Evolutionary conservation across 1,284 basidiomycete genomes (phyloP).

Genomic region (Cryptococcus neoformans): DNA sequence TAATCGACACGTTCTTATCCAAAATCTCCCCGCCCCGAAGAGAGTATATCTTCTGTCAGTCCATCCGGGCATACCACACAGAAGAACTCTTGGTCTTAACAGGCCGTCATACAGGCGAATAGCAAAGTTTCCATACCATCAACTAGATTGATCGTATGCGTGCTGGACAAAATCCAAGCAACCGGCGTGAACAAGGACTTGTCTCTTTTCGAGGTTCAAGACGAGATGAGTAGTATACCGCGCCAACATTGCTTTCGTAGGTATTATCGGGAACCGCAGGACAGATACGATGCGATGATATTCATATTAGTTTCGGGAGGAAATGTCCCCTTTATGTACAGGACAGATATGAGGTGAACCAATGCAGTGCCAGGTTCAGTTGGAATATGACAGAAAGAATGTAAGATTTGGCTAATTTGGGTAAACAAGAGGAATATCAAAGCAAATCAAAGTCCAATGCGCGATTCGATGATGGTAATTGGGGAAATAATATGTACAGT

Average conservation of each 20-base stretch:
- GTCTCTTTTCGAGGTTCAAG: not conserved
- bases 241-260: not conserved
- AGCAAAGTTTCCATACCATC: too few species aligned
- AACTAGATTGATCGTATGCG: too few species aligned
- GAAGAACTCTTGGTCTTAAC: too few species aligned
- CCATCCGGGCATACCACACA: too few species aligned
- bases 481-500: not conserved
- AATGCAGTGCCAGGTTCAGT: not conserved
- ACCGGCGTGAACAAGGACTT: not conserved
- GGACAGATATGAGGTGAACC: not conserved
- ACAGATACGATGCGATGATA: not conserved
- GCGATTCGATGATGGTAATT: not conserved
- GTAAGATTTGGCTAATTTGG: not conserved
- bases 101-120: too few species aligned
- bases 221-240: slow-evolving; percentile 4
- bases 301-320: not conserved
- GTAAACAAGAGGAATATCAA: not conserved
- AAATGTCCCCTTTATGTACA: not conserved
- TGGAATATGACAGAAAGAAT: not conserved
- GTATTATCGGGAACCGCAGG: not conserved
- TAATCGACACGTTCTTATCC: too few species aligned
- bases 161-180: not conserved
- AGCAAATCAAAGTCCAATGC: not conserved
- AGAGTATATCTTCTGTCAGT: too few species aligned
- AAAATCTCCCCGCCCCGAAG: too few species aligned